phyloP scores from a whole-genome alignment of 169 alveolate genomes.

The Eimeria sp. region DNA sequence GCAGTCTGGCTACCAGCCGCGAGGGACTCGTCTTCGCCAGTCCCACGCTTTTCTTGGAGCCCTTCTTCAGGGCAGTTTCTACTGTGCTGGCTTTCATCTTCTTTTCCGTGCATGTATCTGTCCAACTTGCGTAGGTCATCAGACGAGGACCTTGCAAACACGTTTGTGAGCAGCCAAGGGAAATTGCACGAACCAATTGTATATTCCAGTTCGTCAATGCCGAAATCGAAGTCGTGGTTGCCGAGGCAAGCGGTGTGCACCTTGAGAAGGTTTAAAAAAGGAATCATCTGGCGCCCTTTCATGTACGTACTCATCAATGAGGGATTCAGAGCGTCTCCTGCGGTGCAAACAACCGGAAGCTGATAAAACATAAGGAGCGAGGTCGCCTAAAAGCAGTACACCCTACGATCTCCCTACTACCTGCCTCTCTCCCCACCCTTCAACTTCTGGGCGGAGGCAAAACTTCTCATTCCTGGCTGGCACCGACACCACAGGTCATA shows the following conservation, averaged over 20 bases:
- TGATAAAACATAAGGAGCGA: neutral
- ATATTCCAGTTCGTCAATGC: slow-evolving; percentile 91
- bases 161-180: slow-evolving; percentile 93
- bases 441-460: neutral
- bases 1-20: neutral
- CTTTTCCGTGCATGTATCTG: slow-evolving; percentile 26
- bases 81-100: neutral
- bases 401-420: neutral
- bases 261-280: slow-evolving; percentile 88
- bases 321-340: slow-evolving; percentile 96
- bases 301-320: slow-evolving; percentile 92
- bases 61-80: neutral
- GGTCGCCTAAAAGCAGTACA: neutral
- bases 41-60: neutral
- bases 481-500: neutral
- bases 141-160: slow-evolving; percentile 86
- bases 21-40: neutral
- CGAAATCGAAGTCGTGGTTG: slow-evolving; percentile 96
- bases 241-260: slow-evolving; percentile 96
- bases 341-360: neutral
- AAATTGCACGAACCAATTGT: slow-evolving; percentile 87
- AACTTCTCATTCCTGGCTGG: neutral
- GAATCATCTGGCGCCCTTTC: slow-evolving; percentile 93
- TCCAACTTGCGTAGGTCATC: slow-evolving; percentile 55
- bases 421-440: too few species aligned